These are phyloP conservation scores for Sclerotinia borealis DNA, from an alignment of 2,329 filamentous ascomycete genomes.

Conservation along the genomic window DNA sequence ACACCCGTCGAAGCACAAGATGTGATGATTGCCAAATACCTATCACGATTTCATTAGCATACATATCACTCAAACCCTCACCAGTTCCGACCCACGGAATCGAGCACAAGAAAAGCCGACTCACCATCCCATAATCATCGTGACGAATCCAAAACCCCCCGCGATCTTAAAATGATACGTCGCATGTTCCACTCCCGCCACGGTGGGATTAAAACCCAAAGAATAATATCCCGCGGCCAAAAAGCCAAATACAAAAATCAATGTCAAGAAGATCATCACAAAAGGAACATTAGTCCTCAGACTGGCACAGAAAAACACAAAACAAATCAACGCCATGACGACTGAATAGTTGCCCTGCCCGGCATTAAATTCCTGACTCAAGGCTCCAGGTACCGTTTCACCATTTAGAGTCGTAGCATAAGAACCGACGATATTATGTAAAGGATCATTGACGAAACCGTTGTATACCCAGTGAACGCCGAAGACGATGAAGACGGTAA, in stretches of 20 bases:
- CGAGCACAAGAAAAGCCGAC: neutral
- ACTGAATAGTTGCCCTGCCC: slow-evolving; percentile 17
- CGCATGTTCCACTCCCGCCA: slow-evolving; percentile 11
- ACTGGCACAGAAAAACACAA: slow-evolving; percentile 12
- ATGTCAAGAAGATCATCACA: slow-evolving; percentile 13
- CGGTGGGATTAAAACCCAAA: slow-evolving; percentile 11
- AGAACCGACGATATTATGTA: slow-evolving; percentile 62
- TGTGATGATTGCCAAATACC: slow-evolving; percentile 15
- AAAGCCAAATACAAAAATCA: slow-evolving; percentile 15
- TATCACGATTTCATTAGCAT: neutral
- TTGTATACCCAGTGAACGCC: slow-evolving; percentile 14
- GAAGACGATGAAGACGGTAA: slow-evolving; percentile 15
- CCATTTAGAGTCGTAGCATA: slow-evolving; percentile 36
- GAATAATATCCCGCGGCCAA: slow-evolving; percentile 11
- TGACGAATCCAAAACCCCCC: slow-evolving; percentile 16
- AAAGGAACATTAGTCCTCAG: slow-evolving; percentile 17
- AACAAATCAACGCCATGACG: slow-evolving; percentile 12
- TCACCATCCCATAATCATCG: slow-evolving; percentile 17
- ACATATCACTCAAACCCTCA: too few relatives aligned
- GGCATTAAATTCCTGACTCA: slow-evolving; percentile 14
- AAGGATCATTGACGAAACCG: slow-evolving; percentile 44
- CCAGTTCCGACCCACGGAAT: too few relatives aligned
- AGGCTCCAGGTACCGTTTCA: neutral
- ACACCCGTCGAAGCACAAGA: slow-evolving; percentile 17
- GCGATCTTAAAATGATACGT: slow-evolving; percentile 16